A percentile compares a stretch with the other conserved stretches of the same genome.
phyloP scores from a whole-genome alignment of 176 grass and related monocot genomes.

The Elaeis guineensis region DNA sequence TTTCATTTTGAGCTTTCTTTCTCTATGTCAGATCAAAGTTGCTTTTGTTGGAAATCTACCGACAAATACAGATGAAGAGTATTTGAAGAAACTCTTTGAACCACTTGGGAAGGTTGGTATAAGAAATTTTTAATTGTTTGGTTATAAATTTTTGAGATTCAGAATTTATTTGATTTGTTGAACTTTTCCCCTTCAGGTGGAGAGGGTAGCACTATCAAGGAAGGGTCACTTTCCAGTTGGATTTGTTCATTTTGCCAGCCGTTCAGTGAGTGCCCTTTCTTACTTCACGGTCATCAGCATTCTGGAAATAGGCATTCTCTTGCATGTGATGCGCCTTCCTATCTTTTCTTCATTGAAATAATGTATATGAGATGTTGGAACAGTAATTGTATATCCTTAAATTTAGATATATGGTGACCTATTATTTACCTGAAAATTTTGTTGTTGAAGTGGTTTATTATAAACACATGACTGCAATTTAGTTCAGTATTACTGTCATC shows the following conservation, averaged over 20 bases:
- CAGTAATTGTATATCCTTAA: no score
- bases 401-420: no score
- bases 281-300: neutral
- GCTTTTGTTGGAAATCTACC: conserved; percentile 89
- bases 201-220: conserved; percentile 54
- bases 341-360: neutral
- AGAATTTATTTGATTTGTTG: neutral
- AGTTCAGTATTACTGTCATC: no score
- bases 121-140: no score
- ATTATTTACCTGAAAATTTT: no score
- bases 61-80: conserved; percentile 48
- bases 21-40: conserved; percentile 35
- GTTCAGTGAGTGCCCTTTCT: conserved; percentile 38
- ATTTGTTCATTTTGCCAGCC: conserved; percentile 61
- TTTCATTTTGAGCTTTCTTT: neutral
- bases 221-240: conserved; percentile 62
- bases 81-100: conserved; percentile 59
- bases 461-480: no score
- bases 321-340: neutral
- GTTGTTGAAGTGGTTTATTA: no score
- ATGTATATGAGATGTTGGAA: no score
- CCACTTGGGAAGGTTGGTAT: conserved; percentile 45
- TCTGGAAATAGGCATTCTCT: neutral
- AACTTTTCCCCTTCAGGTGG: conserved; percentile 35
- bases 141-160: neutral